Evolutionary conservation across 2,329 filamentous ascomycete genomes (phyloP), one percentile per base, ranked within the genome.

Genomic region (Cytospora chrysosperma): DNA sequence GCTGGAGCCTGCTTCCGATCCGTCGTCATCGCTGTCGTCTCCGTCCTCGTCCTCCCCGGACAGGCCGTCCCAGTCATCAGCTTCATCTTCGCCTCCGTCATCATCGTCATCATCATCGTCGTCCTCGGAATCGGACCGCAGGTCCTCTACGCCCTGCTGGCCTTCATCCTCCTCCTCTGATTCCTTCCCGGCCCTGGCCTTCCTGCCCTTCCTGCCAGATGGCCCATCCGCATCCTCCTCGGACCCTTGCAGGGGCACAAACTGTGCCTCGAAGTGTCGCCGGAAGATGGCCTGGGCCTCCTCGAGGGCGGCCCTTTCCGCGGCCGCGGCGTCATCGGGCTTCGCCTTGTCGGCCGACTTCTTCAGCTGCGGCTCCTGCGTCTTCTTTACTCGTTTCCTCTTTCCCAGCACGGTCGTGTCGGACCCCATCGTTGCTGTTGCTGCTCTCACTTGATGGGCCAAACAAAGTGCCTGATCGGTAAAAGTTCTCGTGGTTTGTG

Each of bases 201-300:
- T 62, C 24, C 24, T 34, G 49, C 40, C 37, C 8, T 15, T 24
- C 56, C 53, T 63, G n/a, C 24, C 51, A 27, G 47, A 54, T 32
- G 53, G 21, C 30, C 24, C 32, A 47, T 49, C 21, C 6, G 72
- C 69, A 24, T 77, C 77, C 15, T 78, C 76, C 32, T 64, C 71
- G 68, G 27, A 67, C 65, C 27, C 68, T 62, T 81, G 81, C 47
- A 97, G 75, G 10, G 94, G 92, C 73, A 87, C 85, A 78, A 97
- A 98, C 72, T 90, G 88, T 30, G 91, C 86, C 77, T 97, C 95
- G 73, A 98, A 98, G 73, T 94, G 90, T 69, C 86, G 86, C 63
- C 88, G 87, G 71, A 99, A 91, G 63, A 93, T 84, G 62, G 89
- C 91, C 69, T 91, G 87, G 15, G 90, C 82, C 64, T 88, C 83